Evolutionary conservation across 139 green algal species (phyloP).

Genomic region (Volvox africanus): DNA sequence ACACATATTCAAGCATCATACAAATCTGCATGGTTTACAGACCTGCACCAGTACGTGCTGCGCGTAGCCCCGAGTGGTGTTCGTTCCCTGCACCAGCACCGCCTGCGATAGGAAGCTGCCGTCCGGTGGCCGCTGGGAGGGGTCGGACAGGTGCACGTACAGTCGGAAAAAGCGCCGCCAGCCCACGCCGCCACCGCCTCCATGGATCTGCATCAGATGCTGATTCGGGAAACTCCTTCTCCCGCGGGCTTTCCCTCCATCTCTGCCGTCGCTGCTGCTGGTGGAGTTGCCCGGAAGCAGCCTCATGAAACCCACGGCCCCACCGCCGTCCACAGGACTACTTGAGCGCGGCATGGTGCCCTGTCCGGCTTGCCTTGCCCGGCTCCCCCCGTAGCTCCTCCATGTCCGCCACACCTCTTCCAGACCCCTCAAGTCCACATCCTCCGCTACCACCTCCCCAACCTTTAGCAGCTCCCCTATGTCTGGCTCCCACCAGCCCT

Average conservation of each 20-base stretch:
- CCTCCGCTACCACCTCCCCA: not conserved
- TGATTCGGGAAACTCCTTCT: too few relatives aligned
- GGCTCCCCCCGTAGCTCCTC: not conserved
- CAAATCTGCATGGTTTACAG: not conserved
- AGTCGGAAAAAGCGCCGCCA: conserved; percentile 24
- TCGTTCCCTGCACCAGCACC: not conserved
- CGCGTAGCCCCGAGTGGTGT: conserved; percentile 23
- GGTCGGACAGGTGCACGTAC: conserved; percentile 15
- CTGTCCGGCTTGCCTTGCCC: too few relatives aligned
- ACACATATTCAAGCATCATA: too few relatives aligned
- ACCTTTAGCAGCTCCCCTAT: too few relatives aligned
- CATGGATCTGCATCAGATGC: too few relatives aligned
- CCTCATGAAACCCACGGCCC: too few relatives aligned
- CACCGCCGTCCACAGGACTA: too few relatives aligned
- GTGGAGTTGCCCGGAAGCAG: not conserved
- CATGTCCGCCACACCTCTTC: not conserved
- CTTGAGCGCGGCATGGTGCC: too few relatives aligned
- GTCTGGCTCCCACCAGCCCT: not conserved
- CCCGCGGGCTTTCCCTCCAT: not conserved
- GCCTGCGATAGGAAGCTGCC: not conserved
- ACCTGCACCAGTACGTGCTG: conserved; percentile 40
- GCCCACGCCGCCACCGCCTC: not conserved
- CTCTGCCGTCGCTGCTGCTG: not conserved
- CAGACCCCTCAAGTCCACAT: not conserved
- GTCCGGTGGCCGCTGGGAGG: not conserved